Conservation (phyloP, 2,329 filamentous ascomycete genomes). For the Colletotrichum noveboracense region DNA sequence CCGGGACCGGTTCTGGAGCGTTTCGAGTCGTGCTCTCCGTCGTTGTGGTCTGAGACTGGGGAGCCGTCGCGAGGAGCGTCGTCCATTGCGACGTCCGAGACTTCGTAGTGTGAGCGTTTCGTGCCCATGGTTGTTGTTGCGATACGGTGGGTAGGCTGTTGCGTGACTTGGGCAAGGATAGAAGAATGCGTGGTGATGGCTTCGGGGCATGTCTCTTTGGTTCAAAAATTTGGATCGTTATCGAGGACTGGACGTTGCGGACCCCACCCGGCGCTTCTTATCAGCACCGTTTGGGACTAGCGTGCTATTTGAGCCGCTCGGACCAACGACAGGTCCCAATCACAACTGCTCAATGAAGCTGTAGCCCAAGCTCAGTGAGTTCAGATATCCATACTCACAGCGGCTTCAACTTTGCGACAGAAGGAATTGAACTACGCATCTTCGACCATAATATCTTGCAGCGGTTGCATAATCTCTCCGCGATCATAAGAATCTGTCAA, state of each 20-base stretch:
- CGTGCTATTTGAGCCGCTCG: background rate
- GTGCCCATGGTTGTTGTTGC: conserved; percentile 29
- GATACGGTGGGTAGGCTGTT: background rate
- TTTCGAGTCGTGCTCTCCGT: conserved; percentile 31
- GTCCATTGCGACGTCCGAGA: background rate
- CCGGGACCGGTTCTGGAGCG: conserved; percentile 34
- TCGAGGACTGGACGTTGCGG: conserved; percentile 1
- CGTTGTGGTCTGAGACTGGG: conserved; percentile 16
- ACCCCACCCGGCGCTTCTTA: conserved; percentile 10
- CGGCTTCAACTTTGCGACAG: background rate
- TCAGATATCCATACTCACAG: background rate
- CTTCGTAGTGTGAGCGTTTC: conserved; percentile 31
- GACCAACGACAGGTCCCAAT: conserved; percentile 17
- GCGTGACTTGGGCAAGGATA: background rate
- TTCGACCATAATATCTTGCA: too few relatives aligned
- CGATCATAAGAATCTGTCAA: background rate
- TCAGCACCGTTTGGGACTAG: conserved; percentile 9
- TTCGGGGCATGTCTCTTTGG: background rate
- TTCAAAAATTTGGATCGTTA: conserved; percentile 26
- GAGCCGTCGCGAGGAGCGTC: conserved; percentile 16
- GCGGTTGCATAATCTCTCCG: background rate
- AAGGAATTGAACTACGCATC: background rate
- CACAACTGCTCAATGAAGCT: conserved; percentile 14
- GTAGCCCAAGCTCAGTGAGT: conserved; percentile 6
- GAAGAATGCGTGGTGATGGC: background rate